Conservation (phyloP, 257 asterid genomes). For the Solanum ossicruentum region DNA sequence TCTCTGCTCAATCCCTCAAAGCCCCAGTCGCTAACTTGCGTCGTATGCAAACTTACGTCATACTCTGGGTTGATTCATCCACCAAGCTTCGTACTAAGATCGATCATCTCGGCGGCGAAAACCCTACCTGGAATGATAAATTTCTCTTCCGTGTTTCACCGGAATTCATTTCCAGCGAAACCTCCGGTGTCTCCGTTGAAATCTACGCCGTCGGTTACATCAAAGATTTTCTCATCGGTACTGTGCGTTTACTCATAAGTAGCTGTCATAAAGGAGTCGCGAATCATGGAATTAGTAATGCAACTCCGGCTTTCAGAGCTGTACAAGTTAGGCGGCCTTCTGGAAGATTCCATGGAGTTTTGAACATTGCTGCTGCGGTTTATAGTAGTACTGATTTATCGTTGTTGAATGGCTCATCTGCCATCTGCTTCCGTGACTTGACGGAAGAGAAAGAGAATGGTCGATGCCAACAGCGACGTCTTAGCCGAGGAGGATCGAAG, state of each 20-base stretch:
- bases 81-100: constrained; percentile 63
- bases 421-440: constrained; percentile 55
- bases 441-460: constrained; percentile 28
- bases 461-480: constrained; percentile 25
- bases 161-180: constrained; percentile 54
- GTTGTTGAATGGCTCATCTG: constrained; percentile 36
- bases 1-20: constrained; percentile 88
- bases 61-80: constrained; percentile 55
- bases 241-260: constrained; percentile 66
- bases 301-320: constrained; percentile 61
- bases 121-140: constrained; percentile 92
- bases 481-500: constrained; percentile 54
- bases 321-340: constrained; percentile 80
- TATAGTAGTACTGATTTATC: constrained; percentile 38
- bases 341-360: constrained; percentile 72
- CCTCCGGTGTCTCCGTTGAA: constrained; percentile 77
- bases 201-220: constrained; percentile 65
- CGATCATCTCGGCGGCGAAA: constrained; percentile 58
- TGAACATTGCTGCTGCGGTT: constrained; percentile 62
- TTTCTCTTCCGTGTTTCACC: constrained; percentile 69
- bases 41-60: constrained; percentile 63
- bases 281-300: neutral
- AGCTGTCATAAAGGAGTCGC: constrained; percentile 19
- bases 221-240: constrained; percentile 51
- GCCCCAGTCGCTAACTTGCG: constrained; percentile 45